Evolutionary conservation across 805 yeast genomes (phyloP), one percentile per base, ranked within the genome.

Genomic region (Saccharomycopsis javanensis): DNA sequence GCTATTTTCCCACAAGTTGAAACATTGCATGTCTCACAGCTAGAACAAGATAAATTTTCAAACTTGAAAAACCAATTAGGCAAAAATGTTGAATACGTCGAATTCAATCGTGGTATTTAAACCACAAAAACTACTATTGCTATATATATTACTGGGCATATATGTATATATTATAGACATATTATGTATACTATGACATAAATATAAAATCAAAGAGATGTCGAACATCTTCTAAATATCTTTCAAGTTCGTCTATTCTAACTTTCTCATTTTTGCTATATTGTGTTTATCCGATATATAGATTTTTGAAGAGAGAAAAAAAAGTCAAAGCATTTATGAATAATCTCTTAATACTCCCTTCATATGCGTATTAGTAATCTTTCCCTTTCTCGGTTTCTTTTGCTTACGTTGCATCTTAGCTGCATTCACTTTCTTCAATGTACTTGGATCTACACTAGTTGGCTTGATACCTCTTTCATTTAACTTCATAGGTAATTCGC

Each of bases 371-470:
- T 94, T 94, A 10, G 99, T 94, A 66, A 94, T 81, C 75, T 90
- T 94, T 51, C 96, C 95, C 67, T 90, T 80, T 71, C 98, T 82
- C 54, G 95, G 88, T 71, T 88, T 91, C 79, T 89, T 89, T 69
- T 86, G 90, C 72, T 90, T 92, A 69, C 86, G 81, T 62, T 81
- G 84, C 54, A 77, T 79, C 33, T 72, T 74, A 1, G 76, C 71
- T 45, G 75, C 77, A 51, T 79, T 80, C 57, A 79, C 80, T 67
- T 83, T 85, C 71, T 85, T 88, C 59, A 90, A 72, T n/a, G 87
- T 80, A 46, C 90, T 88, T n/a, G 99, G 98, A 68, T 94, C 99
- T n/a, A 90, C 94, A 66, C 94, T 86, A 0, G 98, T 92, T 8
- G 99, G 99, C 69, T 90, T 94, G 69, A 94, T 78, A n/a, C 96